Evolutionary conservation across 768 basidiomycete genomes (phyloP), one percentile per base, ranked within the genome.

Genomic region (Rhodotorula babjevae): DNA sequence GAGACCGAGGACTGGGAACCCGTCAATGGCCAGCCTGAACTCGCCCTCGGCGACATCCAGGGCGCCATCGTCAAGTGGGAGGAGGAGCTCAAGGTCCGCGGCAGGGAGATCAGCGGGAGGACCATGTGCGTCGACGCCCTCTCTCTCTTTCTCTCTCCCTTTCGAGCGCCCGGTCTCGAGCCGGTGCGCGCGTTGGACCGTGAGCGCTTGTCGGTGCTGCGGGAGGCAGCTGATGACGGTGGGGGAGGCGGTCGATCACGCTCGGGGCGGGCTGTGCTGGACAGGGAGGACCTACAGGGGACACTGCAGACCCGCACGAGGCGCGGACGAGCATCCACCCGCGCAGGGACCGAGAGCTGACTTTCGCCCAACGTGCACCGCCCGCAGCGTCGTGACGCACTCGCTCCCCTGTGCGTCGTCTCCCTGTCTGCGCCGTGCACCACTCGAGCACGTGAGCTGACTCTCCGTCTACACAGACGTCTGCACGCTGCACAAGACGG

Each of bases 81-180:
- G 82, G 85, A 85, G 0, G 85, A 89, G 66, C 90, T 90, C 80
- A 83, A 82, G 65, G 85, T 85, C 3, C 86, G 88, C 68, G 89
- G 88, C 56, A 86, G 90, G 67, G 84, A 86, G 2, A 86, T 96
- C 56, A 89, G 89, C 10, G 94, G 93, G 3, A 87, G 94, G 56
- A 90, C 96, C 80, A 86, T 98, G 78, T 94, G 95, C 77, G 88
- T 96, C 82, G 92, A 93, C 81, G 91, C 93, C 79, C 88, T 94
- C 67, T 92, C 92, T 72, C 84, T 93, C 79, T 16, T 14, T 50
- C 2, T 27, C 44, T 46, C 44, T 46, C 44, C 44, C 14, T 14
- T 5, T 46, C 44, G 42, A 14, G 42, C 42, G 42, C n/a, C n/a
- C n/a, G n/a, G n/a, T n/a, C n/a, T n/a, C n/a, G n/a, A n/a, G n/a